Conservation (phyloP, 1,139 yeast genomes). For the Candida glucosophila region DNA sequence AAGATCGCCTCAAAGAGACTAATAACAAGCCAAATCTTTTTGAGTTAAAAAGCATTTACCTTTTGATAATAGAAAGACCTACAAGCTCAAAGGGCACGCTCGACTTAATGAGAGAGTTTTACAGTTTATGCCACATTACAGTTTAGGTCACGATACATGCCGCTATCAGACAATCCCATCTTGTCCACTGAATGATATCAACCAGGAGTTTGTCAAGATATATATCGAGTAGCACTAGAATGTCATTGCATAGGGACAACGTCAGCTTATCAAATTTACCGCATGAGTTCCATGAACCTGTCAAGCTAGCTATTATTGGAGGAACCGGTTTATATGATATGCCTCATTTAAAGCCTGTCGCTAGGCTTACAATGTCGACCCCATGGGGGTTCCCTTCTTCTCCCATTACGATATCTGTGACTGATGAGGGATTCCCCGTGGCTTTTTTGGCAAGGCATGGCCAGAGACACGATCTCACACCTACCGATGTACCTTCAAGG, state of each 20-base stretch:
- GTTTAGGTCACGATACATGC: no score
- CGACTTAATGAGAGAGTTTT: no score
- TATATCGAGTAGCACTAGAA: no score
- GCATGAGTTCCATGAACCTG: slow-evolving; percentile 32
- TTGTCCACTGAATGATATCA: no score
- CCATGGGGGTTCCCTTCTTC: slow-evolving; percentile 99
- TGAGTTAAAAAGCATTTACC: no score
- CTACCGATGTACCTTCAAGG: slow-evolving; percentile 84
- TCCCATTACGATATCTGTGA: slow-evolving; percentile 80
- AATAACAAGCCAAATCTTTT: no score
- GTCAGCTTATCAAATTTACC: slow-evolving; percentile 22
- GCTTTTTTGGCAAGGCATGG: slow-evolving; percentile 98
- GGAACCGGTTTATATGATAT: slow-evolving; percentile 96
- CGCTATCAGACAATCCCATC: no score
- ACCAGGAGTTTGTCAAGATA: no score
- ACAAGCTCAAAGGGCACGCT: no score
- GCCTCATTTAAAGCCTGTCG: slow-evolving; percentile 77
- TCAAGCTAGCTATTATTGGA: slow-evolving; percentile 83
- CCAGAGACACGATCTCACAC: slow-evolving; percentile 75
- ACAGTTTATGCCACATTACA: no score
- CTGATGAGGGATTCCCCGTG: slow-evolving; percentile 69
- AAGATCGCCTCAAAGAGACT: no score
- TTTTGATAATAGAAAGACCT: no score
- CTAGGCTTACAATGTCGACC: slow-evolving; percentile 68
- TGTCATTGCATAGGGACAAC: slow-evolving; percentile 33